These are phyloP conservation scores for Acanthamoeba polyphaga DNA, from an alignment of 208 protist genomes.

Conservation along the genomic window DNA sequence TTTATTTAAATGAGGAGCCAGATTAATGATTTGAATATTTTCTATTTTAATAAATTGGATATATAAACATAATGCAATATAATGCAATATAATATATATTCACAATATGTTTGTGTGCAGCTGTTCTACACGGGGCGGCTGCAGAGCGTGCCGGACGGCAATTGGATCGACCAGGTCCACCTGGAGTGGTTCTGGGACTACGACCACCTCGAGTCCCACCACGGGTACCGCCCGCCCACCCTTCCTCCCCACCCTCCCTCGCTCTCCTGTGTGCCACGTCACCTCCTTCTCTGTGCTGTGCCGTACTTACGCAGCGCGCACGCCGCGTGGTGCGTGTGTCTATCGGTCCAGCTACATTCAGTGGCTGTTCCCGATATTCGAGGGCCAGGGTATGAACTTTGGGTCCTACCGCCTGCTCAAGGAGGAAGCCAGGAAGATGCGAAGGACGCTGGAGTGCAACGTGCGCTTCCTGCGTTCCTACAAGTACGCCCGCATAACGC, in stretches of 20 bases:
- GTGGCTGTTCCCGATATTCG: constrained; percentile 64
- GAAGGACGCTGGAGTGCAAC: background rate
- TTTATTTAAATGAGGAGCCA: too few species aligned
- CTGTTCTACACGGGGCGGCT: constrained; percentile 53
- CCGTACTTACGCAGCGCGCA: background rate
- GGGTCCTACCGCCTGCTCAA: constrained; percentile 41
- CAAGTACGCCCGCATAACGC: background rate
- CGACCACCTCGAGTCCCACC: constrained; percentile 31
- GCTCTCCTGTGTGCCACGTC: background rate
- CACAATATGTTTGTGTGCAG: background rate
- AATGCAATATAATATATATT: too few species aligned
- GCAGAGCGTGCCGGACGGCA: constrained; percentile 34
- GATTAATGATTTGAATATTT: too few species aligned
- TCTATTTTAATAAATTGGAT: too few species aligned
- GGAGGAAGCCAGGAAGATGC: constrained; percentile 63
- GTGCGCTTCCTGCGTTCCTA: constrained; percentile 61
- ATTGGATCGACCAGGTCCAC: constrained; percentile 62
- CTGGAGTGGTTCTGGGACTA: constrained; percentile 72
- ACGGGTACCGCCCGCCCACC: too few species aligned
- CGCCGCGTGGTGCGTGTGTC: too few species aligned
- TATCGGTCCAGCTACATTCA: background rate
- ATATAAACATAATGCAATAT: too few species aligned
- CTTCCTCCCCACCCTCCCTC: background rate
- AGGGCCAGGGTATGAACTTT: constrained; percentile 67
- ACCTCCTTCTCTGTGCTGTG: too few species aligned